Percentiles rank a stretch among this genome's conserved stretches.
phyloP scores from a whole-genome alignment of 2,329 filamentous ascomycete genomes.

The Arthroderma sp. region DNA sequence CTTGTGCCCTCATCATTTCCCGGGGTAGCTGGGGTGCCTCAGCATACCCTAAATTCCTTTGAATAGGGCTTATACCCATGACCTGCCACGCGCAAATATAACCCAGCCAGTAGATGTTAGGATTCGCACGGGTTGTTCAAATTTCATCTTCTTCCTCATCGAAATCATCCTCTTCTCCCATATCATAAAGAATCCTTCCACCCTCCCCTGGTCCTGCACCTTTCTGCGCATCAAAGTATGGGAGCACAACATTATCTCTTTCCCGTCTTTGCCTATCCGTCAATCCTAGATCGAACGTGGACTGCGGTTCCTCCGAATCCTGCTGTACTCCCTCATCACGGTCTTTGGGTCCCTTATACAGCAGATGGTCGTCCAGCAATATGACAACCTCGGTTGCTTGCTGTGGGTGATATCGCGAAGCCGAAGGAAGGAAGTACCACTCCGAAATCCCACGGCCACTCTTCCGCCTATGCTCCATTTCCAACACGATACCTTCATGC shows the following conservation, averaged over 20 bases:
- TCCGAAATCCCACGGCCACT: slow-evolving; percentile 68
- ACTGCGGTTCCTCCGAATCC: slow-evolving; percentile 46
- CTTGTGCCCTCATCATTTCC: too few species aligned
- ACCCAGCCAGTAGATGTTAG: too few species aligned
- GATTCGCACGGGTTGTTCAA: slow-evolving; percentile 23
- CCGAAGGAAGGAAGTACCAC: slow-evolving; percentile 45
- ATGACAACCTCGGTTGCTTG: slow-evolving; percentile 39
- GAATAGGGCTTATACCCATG: too few species aligned
- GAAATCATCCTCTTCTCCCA: slow-evolving; percentile 93
- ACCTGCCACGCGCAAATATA: too few species aligned
- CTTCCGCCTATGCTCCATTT: slow-evolving; percentile 75
- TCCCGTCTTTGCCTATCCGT: slow-evolving; percentile 84
- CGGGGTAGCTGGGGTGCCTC: too few species aligned
- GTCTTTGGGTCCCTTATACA: slow-evolving; percentile 42
- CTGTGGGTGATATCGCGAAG: slow-evolving; percentile 31
- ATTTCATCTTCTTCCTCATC: slow-evolving; percentile 94
- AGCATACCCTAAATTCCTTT: too few species aligned
- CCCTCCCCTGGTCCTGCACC: slow-evolving; percentile 60
- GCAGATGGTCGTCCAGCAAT: slow-evolving; percentile 63
- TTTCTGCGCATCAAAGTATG: slow-evolving; percentile 93
- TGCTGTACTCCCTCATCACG: slow-evolving; percentile 32
- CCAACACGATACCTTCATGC: slow-evolving; percentile 55
- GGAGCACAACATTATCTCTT: slow-evolving; percentile 76
- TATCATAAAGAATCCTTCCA: slow-evolving; percentile 88
- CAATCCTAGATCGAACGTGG: slow-evolving; percentile 73